phyloP scores from a whole-genome alignment of 192 early-diverging fungal genomes.

The Endogone sp. region DNA sequence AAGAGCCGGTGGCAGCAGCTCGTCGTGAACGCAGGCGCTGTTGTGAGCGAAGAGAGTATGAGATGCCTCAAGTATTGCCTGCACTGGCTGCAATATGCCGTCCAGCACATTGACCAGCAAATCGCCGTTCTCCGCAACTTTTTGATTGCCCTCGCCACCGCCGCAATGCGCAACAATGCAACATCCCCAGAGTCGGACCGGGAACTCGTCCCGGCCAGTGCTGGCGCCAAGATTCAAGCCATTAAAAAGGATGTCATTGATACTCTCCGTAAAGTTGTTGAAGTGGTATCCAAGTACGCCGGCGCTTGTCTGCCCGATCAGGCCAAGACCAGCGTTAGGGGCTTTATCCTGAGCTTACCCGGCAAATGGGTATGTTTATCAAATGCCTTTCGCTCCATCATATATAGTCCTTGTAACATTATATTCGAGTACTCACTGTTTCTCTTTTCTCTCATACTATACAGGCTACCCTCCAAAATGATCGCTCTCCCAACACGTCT shows the following conservation, averaged over 20 bases:
- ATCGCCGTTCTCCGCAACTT: slow-evolving; percentile 58
- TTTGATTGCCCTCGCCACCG: slow-evolving; percentile 39
- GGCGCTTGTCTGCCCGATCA: slow-evolving; percentile 78
- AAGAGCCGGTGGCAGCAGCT: slow-evolving; percentile 56
- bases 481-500: slow-evolving; percentile 31
- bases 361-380: slow-evolving; percentile 57
- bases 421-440: neutral
- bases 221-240: slow-evolving; percentile 36
- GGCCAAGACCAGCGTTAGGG: slow-evolving; percentile 73
- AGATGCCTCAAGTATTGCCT: slow-evolving; percentile 85
- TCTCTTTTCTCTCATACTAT: neutral
- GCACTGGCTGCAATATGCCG: slow-evolving; percentile 83
- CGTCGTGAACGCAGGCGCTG: slow-evolving; percentile 61
- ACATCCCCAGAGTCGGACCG: slow-evolving; percentile 19
- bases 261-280: slow-evolving; percentile 82
- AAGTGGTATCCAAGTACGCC: slow-evolving; percentile 84
- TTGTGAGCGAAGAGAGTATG: slow-evolving; percentile 87
- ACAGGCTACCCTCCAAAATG: slow-evolving; percentile 7
- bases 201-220: slow-evolving; percentile 24
- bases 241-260: slow-evolving; percentile 82
- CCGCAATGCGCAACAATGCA: neutral
- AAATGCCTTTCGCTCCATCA: too few species aligned
- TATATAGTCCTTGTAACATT: too few species aligned
- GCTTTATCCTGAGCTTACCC: slow-evolving; percentile 81
- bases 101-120: slow-evolving; percentile 65